These are phyloP conservation scores for Phellopilus nigrolimitatus DNA, from an alignment of 1,284 basidiomycete species.

Conservation along the genomic window DNA sequence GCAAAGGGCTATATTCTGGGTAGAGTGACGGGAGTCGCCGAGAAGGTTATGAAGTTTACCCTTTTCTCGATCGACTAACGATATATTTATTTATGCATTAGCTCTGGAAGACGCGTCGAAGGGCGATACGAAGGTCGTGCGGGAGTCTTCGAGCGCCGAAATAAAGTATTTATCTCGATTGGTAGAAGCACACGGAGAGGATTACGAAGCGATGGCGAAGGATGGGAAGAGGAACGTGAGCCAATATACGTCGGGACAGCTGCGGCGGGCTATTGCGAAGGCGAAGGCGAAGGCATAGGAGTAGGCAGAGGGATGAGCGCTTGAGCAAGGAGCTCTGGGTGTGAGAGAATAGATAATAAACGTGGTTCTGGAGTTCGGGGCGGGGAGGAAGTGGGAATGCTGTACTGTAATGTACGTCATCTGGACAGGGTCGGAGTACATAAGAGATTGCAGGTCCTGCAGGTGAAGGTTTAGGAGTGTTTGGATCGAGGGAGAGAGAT, in stretches of 20 bases:
- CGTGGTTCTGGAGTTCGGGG: too few species aligned
- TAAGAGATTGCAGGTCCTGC: too few species aligned
- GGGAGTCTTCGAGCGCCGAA: slow-evolving; percentile 73
- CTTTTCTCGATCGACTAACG: background rate
- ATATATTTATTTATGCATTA: slow-evolving; percentile 26
- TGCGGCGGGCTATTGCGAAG: slow-evolving; percentile 57
- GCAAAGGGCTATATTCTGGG: slow-evolving; percentile 8
- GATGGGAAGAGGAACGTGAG: slow-evolving; percentile 79
- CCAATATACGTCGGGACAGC: slow-evolving; percentile 84
- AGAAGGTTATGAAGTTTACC: background rate
- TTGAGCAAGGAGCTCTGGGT: too few species aligned
- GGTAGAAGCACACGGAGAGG: slow-evolving; percentile 66
- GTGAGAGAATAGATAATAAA: too few species aligned
- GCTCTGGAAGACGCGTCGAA: slow-evolving; percentile 44
- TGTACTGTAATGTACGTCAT: too few species aligned
- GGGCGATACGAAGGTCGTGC: slow-evolving; percentile 41
- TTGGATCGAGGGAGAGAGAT: too few species aligned
- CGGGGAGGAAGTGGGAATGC: too few species aligned
- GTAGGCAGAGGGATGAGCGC: background rate
- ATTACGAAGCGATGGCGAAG: slow-evolving; percentile 73
- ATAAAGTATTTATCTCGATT: slow-evolving; percentile 62
- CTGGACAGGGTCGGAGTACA: too few species aligned
- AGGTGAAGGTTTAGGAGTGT: too few species aligned
- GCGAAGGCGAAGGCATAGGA: slow-evolving; percentile 33
- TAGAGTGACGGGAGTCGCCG: background rate